Evolutionary conservation across 1,284 basidiomycete species (phyloP).

Genomic region (Rhodotorula mucilaginosa): DNA sequence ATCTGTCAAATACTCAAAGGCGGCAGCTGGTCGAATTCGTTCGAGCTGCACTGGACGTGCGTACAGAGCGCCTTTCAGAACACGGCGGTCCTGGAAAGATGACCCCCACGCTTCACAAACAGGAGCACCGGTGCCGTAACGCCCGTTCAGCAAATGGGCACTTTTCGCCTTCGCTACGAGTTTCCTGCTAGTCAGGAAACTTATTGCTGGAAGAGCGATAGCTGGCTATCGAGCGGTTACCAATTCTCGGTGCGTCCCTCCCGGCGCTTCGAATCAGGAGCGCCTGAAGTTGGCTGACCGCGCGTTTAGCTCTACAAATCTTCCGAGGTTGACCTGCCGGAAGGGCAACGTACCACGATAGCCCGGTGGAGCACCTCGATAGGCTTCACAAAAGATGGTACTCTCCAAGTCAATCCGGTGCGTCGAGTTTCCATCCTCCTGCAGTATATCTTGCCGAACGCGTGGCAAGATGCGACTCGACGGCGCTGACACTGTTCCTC

Average conservation of each 20-base stretch:
- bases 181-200: not conserved
- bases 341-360: not conserved
- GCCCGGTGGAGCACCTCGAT: slow-evolving; percentile 11
- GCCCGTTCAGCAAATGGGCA: not conserved
- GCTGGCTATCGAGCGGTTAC: no score
- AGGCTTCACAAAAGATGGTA: slow-evolving; percentile 11
- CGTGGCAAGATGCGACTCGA: no score
- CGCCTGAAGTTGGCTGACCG: not conserved
- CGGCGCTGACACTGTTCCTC: no score
- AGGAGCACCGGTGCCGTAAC: not conserved
- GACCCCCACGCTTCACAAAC: not conserved
- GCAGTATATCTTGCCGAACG: no score
- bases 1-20: slow-evolving; percentile 8
- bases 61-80: not conserved
- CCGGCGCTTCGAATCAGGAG: no score
- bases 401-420: slow-evolving; percentile 8
- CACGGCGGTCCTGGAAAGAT: not conserved
- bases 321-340: not conserved
- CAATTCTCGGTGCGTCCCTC: slow-evolving; percentile 7
- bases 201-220: slow-evolving; percentile 5
- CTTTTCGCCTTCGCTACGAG: not conserved
- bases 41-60: not conserved
- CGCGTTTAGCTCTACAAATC: not conserved
- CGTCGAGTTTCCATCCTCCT: not conserved
- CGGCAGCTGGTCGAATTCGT: not conserved